Base-by-base conservation (phyloP, 2,329 filamentous ascomycete genomes). In the Aspergillaceae sp. region DNA sequence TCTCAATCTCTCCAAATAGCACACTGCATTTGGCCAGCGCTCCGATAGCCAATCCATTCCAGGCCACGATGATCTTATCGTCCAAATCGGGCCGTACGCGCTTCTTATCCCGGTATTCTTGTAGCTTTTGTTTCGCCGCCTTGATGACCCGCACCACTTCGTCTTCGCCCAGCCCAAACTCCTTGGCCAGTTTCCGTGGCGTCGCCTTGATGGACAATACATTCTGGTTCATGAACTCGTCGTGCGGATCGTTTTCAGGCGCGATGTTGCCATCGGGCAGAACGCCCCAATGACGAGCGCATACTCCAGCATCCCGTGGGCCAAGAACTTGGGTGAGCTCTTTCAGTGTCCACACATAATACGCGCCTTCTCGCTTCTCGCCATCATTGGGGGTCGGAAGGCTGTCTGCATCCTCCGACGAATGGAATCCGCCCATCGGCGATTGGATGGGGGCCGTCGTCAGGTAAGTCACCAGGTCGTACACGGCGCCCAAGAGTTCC, bases 151-250 rank as follows among this genome's bases (percentile, higher is more conserved):
- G 73, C 37, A 78, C 73, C 1, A 91, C 79, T 50, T 89, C 83
- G 1, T 81, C 76, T 46, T 83, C 79, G 0, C 83, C 76, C 9
- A 91, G 73, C 1, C 81, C 83, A 56, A 94, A 86, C 55, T 92
- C 83, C 46, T 79, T 79, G 9, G 84, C 83, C 5, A 98, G 73
- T 41, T 84, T 80, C 19, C 77, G 74, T 0, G 82, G 75, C 0
- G 83, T 85, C 49, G 78, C 81, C 33, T 78, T 78, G 28, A 94
- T 76, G 34, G 82, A 80, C 2, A 96, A 69, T 4, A 95, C 89
- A 60, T 97, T 98, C 62, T 94, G 88, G 57, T 91, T 89, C 59
- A 94, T 84, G 49, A 97, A 91, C 60, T 97, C 91, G 61, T 97
- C 91, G 57, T 94, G 86, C 0, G 87, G 84, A 60, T 98, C 92